These are phyloP conservation scores for Chaetomium olivaceum DNA, from an alignment of 2,329 filamentous ascomycete species.

Conservation along the genomic window DNA sequence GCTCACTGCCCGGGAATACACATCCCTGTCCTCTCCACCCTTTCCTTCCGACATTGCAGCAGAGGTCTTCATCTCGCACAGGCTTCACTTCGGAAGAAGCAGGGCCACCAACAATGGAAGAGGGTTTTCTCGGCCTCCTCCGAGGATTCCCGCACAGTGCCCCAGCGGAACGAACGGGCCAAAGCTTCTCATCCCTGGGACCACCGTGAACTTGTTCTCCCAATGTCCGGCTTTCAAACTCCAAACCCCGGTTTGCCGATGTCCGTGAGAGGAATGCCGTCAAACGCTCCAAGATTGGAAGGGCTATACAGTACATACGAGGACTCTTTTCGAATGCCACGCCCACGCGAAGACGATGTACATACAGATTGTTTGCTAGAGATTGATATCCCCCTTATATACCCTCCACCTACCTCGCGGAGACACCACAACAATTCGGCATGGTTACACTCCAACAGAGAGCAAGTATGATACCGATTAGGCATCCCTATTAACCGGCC, in stretches of 20 bases:
- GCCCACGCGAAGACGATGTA: too few species aligned
- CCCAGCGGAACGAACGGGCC: neutral
- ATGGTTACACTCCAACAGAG: neutral
- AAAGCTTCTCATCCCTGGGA: too few species aligned
- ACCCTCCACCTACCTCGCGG: neutral
- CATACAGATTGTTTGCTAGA: too few species aligned
- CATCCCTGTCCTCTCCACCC: conserved; percentile 3
- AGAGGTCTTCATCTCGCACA: neutral
- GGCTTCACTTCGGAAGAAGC: neutral
- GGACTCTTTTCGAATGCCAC: neutral
- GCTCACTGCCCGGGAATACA: neutral
- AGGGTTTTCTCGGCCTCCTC: neutral
- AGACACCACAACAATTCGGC: neutral
- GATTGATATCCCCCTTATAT: neutral
- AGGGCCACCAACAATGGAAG: neutral
- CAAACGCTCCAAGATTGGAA: neutral
- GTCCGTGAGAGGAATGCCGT: neutral
- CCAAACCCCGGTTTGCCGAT: neutral
- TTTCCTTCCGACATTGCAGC: neutral
- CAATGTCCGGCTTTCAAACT: too few species aligned
- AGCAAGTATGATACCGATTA: neutral
- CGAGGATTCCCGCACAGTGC: neutral
- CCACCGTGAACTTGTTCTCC: too few species aligned
- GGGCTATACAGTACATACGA: neutral
- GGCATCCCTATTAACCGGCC: neutral